Conservation (phyloP, 1,284 basidiomycete genomes). For the Fereydounia khargensis region DNA sequence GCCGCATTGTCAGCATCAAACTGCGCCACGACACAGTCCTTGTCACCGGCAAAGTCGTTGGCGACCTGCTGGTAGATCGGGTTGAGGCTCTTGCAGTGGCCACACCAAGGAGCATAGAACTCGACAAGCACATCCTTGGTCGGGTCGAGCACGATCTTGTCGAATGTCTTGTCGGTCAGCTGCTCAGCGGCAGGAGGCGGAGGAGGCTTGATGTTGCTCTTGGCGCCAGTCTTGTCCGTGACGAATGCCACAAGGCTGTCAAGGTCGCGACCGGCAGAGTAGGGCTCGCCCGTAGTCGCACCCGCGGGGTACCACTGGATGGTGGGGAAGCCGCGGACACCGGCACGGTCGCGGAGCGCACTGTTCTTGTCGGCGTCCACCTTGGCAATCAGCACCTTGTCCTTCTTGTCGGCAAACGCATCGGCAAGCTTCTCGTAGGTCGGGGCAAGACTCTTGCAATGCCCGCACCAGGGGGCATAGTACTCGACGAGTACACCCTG, state of each 20-base stretch:
- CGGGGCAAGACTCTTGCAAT: constrained; percentile 75
- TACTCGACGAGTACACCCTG: constrained; percentile 49
- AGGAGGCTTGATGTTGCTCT: constrained; percentile 79
- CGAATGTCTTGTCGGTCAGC: constrained; percentile 72
- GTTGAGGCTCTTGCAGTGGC: constrained; percentile 70
- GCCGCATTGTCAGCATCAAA: constrained; percentile 80
- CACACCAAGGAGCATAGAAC: constrained; percentile 88
- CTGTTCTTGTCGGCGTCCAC: constrained; percentile 88
- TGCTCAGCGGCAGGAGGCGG: constrained; percentile 72
- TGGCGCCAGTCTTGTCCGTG: constrained; percentile 72
- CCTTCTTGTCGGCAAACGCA: constrained; percentile 68
- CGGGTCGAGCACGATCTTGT: constrained; percentile 71
- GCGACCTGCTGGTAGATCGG: constrained; percentile 78
- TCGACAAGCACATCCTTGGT: constrained; percentile 87
- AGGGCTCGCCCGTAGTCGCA: constrained; percentile 65
- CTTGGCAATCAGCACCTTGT: constrained; percentile 85
- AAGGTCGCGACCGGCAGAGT: constrained; percentile 77
- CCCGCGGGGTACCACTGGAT: constrained; percentile 82
- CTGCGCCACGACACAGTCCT: constrained; percentile 83
- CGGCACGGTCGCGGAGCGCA: constrained; percentile 67
- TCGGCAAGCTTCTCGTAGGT: constrained; percentile 84
- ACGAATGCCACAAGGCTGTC: constrained; percentile 74
- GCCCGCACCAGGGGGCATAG: constrained; percentile 57
- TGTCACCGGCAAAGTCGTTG: constrained; percentile 72
- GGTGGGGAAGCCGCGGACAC: constrained; percentile 81